phyloP scores from a whole-genome alignment of 495 filamentous ascomycete genomes.

The Hypomontagnella submonticulosa region DNA sequence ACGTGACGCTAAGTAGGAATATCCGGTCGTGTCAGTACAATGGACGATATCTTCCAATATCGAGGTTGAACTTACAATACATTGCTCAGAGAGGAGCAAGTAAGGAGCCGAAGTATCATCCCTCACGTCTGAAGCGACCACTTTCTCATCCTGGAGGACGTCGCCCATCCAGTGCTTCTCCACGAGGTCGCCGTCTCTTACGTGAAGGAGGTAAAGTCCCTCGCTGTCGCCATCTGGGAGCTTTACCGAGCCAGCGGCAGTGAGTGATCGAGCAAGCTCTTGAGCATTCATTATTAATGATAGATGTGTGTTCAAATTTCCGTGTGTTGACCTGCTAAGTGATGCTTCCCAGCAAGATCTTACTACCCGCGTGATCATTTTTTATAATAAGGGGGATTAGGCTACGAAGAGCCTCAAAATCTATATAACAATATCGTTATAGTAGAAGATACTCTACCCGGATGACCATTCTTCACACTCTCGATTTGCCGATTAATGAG shows the following conservation, averaged over 20 bases:
- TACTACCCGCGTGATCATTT: neutral
- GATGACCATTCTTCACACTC: conserved; percentile 21
- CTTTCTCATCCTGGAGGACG: conserved; percentile 18
- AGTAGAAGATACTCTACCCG: conserved; percentile 17
- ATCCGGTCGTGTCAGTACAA: conserved; percentile 3
- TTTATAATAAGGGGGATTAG: conserved; percentile 11
- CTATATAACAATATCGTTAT: conserved; percentile 2
- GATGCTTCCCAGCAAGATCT: neutral
- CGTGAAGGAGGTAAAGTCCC: conserved; percentile 26
- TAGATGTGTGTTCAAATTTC: neutral
- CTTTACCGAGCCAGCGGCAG: conserved; percentile 23
- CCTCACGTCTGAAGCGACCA: conserved; percentile 29
- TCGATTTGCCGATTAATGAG: conserved; percentile 19
- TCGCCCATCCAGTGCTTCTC: conserved; percentile 36
- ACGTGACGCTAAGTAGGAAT: conserved; percentile 22
- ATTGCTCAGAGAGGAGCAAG: conserved; percentile 9
- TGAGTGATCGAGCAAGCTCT: conserved; percentile 35
- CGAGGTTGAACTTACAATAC: conserved; percentile 7
- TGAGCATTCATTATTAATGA: conserved; percentile 32
- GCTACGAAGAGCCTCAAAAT: neutral
- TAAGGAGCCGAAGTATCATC: conserved; percentile 36
- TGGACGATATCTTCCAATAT: neutral
- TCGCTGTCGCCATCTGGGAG: conserved; percentile 11
- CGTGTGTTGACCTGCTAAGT: neutral
- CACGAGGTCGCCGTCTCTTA: conserved; percentile 33